phyloP scores from a whole-genome alignment of 495 filamentous ascomycete genomes.

The Penicillium salamii region DNA sequence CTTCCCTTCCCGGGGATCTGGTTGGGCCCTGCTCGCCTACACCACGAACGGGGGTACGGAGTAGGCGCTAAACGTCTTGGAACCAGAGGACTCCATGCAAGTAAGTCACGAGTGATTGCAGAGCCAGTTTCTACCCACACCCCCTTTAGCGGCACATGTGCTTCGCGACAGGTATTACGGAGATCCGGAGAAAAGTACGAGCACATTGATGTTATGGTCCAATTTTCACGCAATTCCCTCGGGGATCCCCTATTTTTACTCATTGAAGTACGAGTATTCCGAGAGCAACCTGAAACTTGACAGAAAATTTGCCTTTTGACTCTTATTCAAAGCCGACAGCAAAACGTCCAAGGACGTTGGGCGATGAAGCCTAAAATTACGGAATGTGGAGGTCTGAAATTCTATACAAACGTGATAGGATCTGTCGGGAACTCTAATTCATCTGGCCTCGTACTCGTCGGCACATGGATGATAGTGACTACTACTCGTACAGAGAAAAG shows the following conservation, averaged over 20 bases:
- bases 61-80: slow-evolving; percentile 24
- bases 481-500: not conserved
- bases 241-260: not conserved
- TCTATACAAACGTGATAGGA: slow-evolving; percentile 6
- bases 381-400: slow-evolving; percentile 9
- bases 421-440: not conserved
- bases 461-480: no score
- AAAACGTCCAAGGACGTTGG: slow-evolving; percentile 12
- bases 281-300: no score
- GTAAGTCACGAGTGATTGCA: slow-evolving; percentile 22
- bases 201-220: not conserved
- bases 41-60: no score
- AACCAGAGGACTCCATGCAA: slow-evolving; percentile 27
- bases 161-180: slow-evolving; percentile 1
- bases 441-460: not conserved
- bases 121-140: slow-evolving; percentile 1
- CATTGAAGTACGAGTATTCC: not conserved
- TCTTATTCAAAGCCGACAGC: slow-evolving; percentile 1
- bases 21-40: slow-evolving; percentile 12
- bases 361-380: slow-evolving; percentile 12
- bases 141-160: slow-evolving; percentile 6
- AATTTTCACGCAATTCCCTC: not conserved
- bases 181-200: not conserved
- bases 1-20: slow-evolving; percentile 12
- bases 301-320: no score